Percentiles rank a stretch among this genome's conserved stretches.
Conservation (phyloP, 306 rosid genomes). For the Inga laurina region DNA sequence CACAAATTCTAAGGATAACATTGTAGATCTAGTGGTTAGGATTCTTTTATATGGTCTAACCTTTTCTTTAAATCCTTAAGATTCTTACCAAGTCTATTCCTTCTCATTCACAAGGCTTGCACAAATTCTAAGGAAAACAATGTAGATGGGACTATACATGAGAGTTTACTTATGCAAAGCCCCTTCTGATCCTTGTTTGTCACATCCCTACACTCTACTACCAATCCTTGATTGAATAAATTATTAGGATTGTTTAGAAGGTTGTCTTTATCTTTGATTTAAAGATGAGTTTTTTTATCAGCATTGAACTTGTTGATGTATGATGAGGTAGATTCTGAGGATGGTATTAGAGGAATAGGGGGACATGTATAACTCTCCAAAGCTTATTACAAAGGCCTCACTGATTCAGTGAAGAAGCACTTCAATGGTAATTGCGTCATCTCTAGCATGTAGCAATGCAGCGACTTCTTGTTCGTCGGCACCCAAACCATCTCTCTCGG, state of each 20-base stretch:
- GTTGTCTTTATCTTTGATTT: too few relatives aligned
- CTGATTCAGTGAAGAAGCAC: conserved; percentile 59
- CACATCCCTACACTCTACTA: background rate
- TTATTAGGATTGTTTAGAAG: too few relatives aligned
- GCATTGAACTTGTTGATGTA: background rate
- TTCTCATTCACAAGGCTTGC: too few relatives aligned
- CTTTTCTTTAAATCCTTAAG: background rate
- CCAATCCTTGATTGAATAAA: too few relatives aligned
- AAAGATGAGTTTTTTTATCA: too few relatives aligned
- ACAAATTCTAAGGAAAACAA: too few relatives aligned
- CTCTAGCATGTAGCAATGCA: conserved; percentile 84
- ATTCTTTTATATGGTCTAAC: background rate
- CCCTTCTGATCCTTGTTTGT: background rate
- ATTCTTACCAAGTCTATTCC: background rate
- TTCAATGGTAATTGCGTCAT: conserved; percentile 82
- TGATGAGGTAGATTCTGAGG: conserved; percentile 57
- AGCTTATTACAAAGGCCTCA: conserved; percentile 65
- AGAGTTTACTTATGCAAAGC: background rate
- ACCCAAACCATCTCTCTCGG: conserved; percentile 75
- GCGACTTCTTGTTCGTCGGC: conserved; percentile 84
- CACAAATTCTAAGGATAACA: background rate
- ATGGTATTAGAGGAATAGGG: conserved; percentile 72
- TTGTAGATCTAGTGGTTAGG: background rate
- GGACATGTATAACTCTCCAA: conserved; percentile 70
- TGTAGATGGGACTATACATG: background rate